phyloP scores from a whole-genome alignment of 169 alveolate species.

The Babesia gibsoni region DNA sequence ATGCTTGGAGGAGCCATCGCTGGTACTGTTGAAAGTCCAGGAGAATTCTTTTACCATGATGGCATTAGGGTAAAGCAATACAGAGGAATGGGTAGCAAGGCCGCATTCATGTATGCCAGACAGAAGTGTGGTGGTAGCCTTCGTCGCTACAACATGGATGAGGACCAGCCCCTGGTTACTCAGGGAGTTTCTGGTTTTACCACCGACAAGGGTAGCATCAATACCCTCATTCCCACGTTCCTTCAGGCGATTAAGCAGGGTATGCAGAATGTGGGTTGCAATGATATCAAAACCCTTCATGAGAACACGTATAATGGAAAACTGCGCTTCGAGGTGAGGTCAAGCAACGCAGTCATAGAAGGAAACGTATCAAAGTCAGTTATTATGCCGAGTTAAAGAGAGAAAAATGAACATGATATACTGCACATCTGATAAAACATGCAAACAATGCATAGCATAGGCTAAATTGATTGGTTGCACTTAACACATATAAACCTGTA shows the following conservation, averaged over 20 bases:
- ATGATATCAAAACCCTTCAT: conserved; percentile 57
- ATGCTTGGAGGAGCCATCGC: conserved; percentile 90
- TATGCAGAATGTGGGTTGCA: conserved; percentile 65
- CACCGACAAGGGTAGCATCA: conserved; percentile 84
- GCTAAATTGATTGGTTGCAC: too few relatives aligned
- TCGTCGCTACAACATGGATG: conserved; percentile 67
- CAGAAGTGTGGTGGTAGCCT: conserved; percentile 38
- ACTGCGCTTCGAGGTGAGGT: conserved; percentile 63
- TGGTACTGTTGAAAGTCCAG: conserved; percentile 94
- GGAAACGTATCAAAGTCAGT: conserved; percentile 34
- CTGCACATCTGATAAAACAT: not conserved
- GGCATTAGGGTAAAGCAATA: conserved; percentile 81
- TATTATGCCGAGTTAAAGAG: conserved; percentile 16
- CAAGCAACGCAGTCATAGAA: conserved; percentile 33
- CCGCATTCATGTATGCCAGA: conserved; percentile 70
- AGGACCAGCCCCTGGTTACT: conserved; percentile 72
- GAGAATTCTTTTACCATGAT: conserved; percentile 86
- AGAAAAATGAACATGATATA: not conserved
- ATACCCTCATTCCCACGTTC: conserved; percentile 78
- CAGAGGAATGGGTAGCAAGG: conserved; percentile 89
- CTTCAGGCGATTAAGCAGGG: conserved; percentile 79
- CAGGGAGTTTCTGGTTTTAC: conserved; percentile 87
- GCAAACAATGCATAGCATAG: too few relatives aligned
- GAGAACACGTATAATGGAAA: conserved; percentile 60
- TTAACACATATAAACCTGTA: too few relatives aligned